A percentile compares a stretch with the other conserved stretches of the same genome.
These are phyloP conservation scores for Ophiosphaerella narmari DNA, from an alignment of 2,329 filamentous ascomycete species.

Conservation along the genomic window DNA sequence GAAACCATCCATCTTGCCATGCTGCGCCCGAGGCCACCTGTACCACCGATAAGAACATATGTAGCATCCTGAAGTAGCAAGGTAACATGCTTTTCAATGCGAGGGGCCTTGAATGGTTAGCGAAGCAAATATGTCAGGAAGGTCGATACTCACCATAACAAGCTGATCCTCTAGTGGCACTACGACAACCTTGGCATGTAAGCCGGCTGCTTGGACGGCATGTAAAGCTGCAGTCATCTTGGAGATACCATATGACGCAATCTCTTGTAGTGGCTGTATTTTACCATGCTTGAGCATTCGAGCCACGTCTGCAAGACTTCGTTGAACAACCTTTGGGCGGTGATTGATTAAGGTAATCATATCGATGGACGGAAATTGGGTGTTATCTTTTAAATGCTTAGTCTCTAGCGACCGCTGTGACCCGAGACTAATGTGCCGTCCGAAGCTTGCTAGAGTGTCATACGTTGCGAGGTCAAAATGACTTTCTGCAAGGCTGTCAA, in stretches of 20 bases:
- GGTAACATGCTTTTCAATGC: conserved; percentile 6
- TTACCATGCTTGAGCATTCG: conserved; percentile 22
- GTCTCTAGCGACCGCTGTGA: not conserved
- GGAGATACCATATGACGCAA: conserved; percentile 16
- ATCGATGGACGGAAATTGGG: conserved; percentile 17
- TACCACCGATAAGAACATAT: conserved; percentile 33
- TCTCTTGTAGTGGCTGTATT: conserved; percentile 8
- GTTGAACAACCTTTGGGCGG: conserved; percentile 20
- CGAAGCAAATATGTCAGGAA: not conserved
- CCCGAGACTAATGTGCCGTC: conserved; percentile 13
- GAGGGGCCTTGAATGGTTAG: conserved; percentile 14
- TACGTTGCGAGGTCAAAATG: conserved; percentile 44
- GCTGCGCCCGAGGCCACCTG: conserved; percentile 31
- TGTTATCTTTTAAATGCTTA: conserved; percentile 2
- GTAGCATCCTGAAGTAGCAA: conserved; percentile 21
- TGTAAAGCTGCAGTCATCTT: conserved; percentile 21
- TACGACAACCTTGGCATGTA: conserved; percentile 21
- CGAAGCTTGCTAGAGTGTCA: conserved; percentile 49
- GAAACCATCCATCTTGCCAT: conserved; percentile 31
- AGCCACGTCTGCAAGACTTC: conserved; percentile 18
- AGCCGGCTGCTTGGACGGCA: conserved; percentile 8
- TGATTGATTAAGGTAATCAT: conserved; percentile 12
- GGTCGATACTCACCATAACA: conserved; percentile 21
- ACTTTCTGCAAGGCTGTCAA: conserved; percentile 32
- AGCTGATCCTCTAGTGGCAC: conserved; percentile 20